Evolutionary conservation across 1,284 basidiomycete species (phyloP).

Genomic region (Ustilago sp.): DNA sequence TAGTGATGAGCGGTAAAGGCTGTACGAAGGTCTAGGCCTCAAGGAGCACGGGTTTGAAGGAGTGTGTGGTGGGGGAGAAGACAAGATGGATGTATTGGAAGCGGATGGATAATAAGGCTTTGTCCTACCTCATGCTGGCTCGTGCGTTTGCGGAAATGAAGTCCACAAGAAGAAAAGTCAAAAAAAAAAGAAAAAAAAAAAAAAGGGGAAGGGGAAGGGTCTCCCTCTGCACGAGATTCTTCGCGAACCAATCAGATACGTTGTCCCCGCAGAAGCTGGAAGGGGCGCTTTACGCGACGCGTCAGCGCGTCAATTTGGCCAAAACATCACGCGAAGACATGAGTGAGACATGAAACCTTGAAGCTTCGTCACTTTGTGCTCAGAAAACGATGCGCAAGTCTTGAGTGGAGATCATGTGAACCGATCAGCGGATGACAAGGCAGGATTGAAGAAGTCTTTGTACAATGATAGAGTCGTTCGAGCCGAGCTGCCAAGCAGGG

Average conservation of each 20-base stretch:
- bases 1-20: not conserved
- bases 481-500: too few species aligned
- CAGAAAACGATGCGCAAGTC: too few species aligned
- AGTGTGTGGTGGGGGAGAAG: constrained; percentile 2
- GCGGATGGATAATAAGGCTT: constrained; percentile 5
- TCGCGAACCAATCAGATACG: not conserved
- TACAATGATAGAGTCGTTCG: too few species aligned
- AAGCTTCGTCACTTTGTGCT: too few species aligned
- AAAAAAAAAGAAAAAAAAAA: too few species aligned
- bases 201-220: not conserved
- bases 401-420: too few species aligned
- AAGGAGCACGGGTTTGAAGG: not conserved
- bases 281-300: constrained; percentile 20
- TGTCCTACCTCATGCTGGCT: constrained; percentile 5
- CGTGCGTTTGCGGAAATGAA: constrained; percentile 6
- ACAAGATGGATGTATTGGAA: not conserved
- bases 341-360: too few species aligned
- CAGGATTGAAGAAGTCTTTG: too few species aligned
- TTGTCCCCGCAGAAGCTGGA: not conserved
- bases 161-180: not conserved
- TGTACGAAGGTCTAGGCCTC: not conserved
- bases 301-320: not conserved
- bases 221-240: not conserved
- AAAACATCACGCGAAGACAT: too few species aligned
- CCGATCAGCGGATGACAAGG: too few species aligned